These are phyloP conservation scores for Novakomyces olei DNA, from an alignment of 805 yeast genomes.

Conservation along the genomic window DNA sequence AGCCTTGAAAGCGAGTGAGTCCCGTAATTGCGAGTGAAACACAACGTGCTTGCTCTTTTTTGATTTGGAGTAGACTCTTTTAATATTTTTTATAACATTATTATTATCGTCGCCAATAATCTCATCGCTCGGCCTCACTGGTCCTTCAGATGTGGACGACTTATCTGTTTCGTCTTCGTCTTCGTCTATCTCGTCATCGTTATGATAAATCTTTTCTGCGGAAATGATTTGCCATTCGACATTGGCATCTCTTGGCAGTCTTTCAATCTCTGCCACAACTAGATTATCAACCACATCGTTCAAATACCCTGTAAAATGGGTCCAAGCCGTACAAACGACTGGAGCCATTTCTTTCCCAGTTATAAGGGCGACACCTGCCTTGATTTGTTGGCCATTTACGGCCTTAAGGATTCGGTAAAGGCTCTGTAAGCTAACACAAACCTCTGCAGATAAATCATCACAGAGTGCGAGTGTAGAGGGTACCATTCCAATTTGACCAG, in stretches of 20 bases:
- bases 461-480: conserved; percentile 45
- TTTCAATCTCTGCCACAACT: conserved; percentile 31
- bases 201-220: too few species aligned
- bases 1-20: too few species aligned
- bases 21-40: too few species aligned
- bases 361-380: conserved; percentile 27
- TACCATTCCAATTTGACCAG: conserved; percentile 79
- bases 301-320: conserved; percentile 16
- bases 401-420: conserved; percentile 38
- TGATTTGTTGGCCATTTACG: conserved; percentile 23
- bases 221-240: conserved; percentile 35
- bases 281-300: conserved; percentile 12
- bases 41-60: too few species aligned
- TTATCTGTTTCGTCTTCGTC: too few species aligned
- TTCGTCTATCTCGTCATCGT: too few species aligned
- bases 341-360: conserved; percentile 23
- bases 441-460: conserved; percentile 16
- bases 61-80: too few species aligned
- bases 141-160: too few species aligned
- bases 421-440: conserved; percentile 51
- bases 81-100: too few species aligned
- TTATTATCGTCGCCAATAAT: too few species aligned
- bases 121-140: too few species aligned
- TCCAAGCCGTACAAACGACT: conserved; percentile 11
- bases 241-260: conserved; percentile 38